Evolutionary conservation across 2,329 filamentous ascomycete species (phyloP), one percentile per base, ranked within the genome.

Genomic region (Neobulgaria alba): DNA sequence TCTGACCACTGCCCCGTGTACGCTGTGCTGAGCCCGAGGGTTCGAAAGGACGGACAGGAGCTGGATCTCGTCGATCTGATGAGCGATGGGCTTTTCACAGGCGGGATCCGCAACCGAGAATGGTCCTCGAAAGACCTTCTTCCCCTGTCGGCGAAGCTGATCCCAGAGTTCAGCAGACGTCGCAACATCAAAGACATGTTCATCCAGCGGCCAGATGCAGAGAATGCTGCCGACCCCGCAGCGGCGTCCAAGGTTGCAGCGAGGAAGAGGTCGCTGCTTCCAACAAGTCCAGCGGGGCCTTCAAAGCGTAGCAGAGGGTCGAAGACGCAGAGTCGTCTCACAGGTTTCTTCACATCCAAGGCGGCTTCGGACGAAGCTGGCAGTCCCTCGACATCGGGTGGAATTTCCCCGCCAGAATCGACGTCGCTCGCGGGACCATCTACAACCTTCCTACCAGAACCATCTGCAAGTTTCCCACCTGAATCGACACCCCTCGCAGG

Each of bases 1-100:
- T 96, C 90, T 1, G 92, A 98, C 57, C 92, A 98, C 61, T 98
- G 92, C 54, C 92, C 92, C 0, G 90, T 96, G 1, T 96, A 83
- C 60, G 87, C 81, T 1, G 71, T 74, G 2, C 68, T 93, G 17
- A 77, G 79, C 14, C 77, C 89, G 26, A 66, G 57, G 2, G 74
- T 95, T 2, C 54, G 57, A 0, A 50, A 73, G 4, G 61, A 69
- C 10, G 72, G 66, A 1, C 54, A 66, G 33, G 61, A 74, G 33
- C 59, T 72, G 2, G 60, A 79, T 50, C 66, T 87, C 2, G 61
- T 70, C 19, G 87, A 95, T 56, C 61, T 92, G 37, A 75, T 95
- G 72, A 95, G 92, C 51, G 82, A 85, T 1, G 83, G 78, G 7
- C 74, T 84, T 60, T 94, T 93, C 59, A 61, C 72, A 34, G 60